Conservation (phyloP, 2,329 filamentous ascomycete species). For the Periglandula ipomoeae region DNA sequence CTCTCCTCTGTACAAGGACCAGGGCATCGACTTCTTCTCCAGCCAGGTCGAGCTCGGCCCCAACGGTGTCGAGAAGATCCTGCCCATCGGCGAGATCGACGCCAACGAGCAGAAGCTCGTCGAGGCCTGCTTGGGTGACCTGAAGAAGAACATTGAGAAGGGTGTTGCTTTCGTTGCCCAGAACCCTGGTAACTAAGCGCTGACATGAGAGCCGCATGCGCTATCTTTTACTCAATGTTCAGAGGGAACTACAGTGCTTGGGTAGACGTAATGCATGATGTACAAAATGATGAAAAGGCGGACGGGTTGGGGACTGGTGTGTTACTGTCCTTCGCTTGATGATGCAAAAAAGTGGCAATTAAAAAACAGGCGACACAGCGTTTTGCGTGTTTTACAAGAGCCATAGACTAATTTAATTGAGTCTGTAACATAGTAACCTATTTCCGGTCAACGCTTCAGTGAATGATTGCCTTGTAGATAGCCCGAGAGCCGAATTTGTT, state of each 20-base stretch:
- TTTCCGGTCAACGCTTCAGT: not conserved
- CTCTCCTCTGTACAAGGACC: constrained; percentile 95
- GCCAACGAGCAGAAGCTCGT: constrained; percentile 83
- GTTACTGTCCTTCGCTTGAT: not conserved
- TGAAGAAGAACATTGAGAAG: constrained; percentile 96
- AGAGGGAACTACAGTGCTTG: not conserved
- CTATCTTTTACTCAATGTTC: not conserved
- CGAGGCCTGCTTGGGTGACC: constrained; percentile 72
- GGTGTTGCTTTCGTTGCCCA: constrained; percentile 53
- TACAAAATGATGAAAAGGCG: constrained; percentile 5
- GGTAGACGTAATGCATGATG: not conserved
- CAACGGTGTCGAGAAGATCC: constrained; percentile 90
- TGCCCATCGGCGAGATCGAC: constrained; percentile 76
- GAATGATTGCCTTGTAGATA: not conserved
- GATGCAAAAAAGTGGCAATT: not conserved
- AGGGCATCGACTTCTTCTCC: constrained; percentile 95
- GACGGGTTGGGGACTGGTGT: not conserved
- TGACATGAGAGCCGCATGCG: not conserved
- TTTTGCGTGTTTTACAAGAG: constrained; percentile 4
- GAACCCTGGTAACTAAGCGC: constrained; percentile 50
- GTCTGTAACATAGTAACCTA: constrained; percentile 6
- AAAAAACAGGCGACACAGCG: not conserved
- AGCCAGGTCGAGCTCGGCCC: constrained; percentile 93
- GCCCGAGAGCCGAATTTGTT: no score
- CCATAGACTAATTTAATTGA: constrained; percentile 7